Conservation (phyloP, 1,284 basidiomycete species). For the Boletus smithii region DNA sequence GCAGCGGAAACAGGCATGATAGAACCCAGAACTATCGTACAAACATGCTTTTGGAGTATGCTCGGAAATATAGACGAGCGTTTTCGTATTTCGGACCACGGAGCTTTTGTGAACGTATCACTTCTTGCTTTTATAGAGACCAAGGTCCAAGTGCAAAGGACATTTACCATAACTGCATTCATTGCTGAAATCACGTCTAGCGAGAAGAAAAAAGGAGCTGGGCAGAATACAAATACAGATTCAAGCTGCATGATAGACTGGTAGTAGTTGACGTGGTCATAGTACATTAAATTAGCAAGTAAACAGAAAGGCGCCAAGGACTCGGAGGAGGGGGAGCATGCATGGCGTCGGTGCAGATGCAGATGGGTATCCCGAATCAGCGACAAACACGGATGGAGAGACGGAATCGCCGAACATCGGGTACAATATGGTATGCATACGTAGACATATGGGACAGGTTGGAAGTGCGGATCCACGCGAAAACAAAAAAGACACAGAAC, state of each 20-base stretch:
- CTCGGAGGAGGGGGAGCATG: not conserved
- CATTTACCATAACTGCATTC: too few species aligned
- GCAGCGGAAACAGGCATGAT: constrained; percentile 57
- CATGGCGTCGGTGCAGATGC: not conserved
- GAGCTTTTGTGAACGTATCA: not conserved
- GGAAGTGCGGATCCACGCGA: not conserved
- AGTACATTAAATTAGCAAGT: constrained; percentile 28
- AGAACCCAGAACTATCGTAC: not conserved
- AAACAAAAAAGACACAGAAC: not conserved
- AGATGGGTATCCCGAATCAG: constrained; percentile 6
- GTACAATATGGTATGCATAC: constrained; percentile 13
- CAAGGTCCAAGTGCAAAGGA: too few species aligned
- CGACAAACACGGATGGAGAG: not conserved
- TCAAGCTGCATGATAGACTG: constrained; percentile 6
- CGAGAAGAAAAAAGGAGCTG: not conserved
- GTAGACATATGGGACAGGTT: constrained; percentile 12
- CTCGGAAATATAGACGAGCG: not conserved
- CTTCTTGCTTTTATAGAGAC: not conserved
- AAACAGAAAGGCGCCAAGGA: constrained; percentile 3
- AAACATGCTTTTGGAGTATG: not conserved
- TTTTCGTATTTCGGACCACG: not conserved
- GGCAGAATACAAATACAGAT: constrained; percentile 27
- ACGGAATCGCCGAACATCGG: constrained; percentile 1
- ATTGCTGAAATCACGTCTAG: constrained; percentile 10
- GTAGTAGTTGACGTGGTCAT: constrained; percentile 1